Base-by-base conservation (phyloP, 2,329 filamentous ascomycete genomes). In the Lasiodiplodia theobromae region DNA sequence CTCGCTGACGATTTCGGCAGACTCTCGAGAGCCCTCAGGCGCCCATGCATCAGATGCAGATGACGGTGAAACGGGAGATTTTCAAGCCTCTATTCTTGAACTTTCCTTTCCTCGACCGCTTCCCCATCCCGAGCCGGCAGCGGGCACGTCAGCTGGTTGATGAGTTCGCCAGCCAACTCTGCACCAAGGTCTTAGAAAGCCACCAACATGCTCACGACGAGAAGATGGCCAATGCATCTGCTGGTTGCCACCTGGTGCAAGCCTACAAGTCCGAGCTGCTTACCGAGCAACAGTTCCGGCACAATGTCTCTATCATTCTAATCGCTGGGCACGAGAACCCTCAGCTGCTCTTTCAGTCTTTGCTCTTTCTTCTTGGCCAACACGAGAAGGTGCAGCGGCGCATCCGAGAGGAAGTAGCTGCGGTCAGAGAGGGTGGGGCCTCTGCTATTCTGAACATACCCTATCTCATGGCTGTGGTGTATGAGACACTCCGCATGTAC, bases 401-500 rank as follows among this genome's bases (percentile, higher is more conserved):
- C 1, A 28, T 66, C 8, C 31, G 63, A 58, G 64, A 49, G 67
- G 51, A 64, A 28, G 34, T 51, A n/a, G 23, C n/a, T 12, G 38
- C 69, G 56, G 69, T 57, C 51, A 69, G 60, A 49, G n/a, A 37
- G 2, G 37, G 11, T 25, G 25, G 64, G 1, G 16, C 38, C 2
- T 21, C 52, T 7, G 38, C 64, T n/a, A 53, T 58, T 40, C 31
- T 51, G 18, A 51, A 21, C 40, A 74, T 84, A 34, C 82, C 83
- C 0, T 78, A 79, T 38, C 75, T 86, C 6, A 83, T 80, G 1
- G 75, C 84, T 0, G 77, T 83, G 28, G 75, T 86, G 23, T 81
- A 83, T 70, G 84, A 86, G 65, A 74, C 77, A 25, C 77, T 86
- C 14, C 82, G 84, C 2, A 77, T 86, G 56, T 84, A 82, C 68